phyloP scores from a whole-genome alignment of 2,329 filamentous ascomycete species.

The Rhexocercosporidium sp. region DNA sequence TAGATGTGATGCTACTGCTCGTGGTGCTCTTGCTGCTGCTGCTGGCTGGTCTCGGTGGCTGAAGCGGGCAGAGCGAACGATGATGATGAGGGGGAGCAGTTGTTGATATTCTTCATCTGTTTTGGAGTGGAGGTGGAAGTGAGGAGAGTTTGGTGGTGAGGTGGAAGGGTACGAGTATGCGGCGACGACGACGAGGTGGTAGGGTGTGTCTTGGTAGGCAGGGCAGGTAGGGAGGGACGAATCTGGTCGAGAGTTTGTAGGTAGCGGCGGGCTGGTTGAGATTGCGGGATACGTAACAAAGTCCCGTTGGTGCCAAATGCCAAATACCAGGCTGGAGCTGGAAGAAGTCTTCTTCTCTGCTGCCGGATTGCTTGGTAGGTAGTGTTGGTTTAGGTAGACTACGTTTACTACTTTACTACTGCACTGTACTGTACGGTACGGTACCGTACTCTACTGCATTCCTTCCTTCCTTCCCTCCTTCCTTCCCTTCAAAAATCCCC shows the following conservation, averaged over 20 bases:
- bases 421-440: no score
- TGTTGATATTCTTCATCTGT: background rate
- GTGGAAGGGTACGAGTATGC: background rate
- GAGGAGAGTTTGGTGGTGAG: background rate
- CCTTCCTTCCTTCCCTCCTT: no score
- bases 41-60: background rate
- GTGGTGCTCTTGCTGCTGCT: background rate
- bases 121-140: background rate
- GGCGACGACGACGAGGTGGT: conserved; percentile 7
- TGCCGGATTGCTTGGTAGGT: no score
- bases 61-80: background rate
- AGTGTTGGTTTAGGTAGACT: no score
- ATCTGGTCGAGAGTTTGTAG: background rate
- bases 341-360: no score
- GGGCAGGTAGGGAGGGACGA: background rate
- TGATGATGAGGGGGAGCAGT: conserved; percentile 6
- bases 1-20: background rate
- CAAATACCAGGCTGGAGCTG: no score
- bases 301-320: no score
- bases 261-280: no score
- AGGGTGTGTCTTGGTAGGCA: conserved; percentile 3
- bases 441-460: no score
- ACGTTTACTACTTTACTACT: no score
- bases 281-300: no score
- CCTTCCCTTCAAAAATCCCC: no score